Evolutionary conservation across 2,329 filamentous ascomycete species (phyloP).

Genomic region (Aureobasidium sp.): DNA sequence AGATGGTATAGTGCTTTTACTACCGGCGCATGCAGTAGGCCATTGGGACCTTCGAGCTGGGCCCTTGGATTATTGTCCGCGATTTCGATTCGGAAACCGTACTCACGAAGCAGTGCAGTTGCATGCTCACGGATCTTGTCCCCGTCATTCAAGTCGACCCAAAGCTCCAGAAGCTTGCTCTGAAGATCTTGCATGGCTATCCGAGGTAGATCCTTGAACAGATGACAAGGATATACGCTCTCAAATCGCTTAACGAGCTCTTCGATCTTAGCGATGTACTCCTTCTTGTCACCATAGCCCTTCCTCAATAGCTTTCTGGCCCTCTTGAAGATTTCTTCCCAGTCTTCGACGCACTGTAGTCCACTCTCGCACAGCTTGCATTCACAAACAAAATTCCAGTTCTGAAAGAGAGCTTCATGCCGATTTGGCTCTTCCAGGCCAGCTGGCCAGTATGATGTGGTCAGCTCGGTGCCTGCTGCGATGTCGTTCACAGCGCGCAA

Average conservation of each 20-base stretch:
- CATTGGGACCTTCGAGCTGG: no score
- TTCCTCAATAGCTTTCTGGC: not conserved
- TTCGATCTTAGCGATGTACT: not conserved
- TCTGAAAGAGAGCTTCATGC: not conserved
- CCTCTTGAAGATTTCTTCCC: not conserved
- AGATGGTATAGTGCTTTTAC: no score
- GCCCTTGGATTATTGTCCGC: no score
- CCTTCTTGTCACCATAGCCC: not conserved
- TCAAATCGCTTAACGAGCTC: not conserved
- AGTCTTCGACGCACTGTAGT: not conserved
- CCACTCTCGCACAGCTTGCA: not conserved
- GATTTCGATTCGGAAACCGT: not conserved
- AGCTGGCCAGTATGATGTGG: not conserved
- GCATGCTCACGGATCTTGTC: not conserved
- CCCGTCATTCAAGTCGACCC: not conserved
- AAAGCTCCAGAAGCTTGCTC: not conserved
- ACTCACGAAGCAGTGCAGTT: not conserved
- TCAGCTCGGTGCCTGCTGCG: constrained; percentile 19
- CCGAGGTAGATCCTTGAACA: not conserved
- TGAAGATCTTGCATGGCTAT: not conserved
- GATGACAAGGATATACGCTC: not conserved
- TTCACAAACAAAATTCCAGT: not conserved
- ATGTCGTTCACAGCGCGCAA: constrained; percentile 35
- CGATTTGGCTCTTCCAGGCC: not conserved
- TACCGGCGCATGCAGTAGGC: no score